Conservation (phyloP, 352 stramenopile genomes). For the Aphanomyces cochlioides region DNA sequence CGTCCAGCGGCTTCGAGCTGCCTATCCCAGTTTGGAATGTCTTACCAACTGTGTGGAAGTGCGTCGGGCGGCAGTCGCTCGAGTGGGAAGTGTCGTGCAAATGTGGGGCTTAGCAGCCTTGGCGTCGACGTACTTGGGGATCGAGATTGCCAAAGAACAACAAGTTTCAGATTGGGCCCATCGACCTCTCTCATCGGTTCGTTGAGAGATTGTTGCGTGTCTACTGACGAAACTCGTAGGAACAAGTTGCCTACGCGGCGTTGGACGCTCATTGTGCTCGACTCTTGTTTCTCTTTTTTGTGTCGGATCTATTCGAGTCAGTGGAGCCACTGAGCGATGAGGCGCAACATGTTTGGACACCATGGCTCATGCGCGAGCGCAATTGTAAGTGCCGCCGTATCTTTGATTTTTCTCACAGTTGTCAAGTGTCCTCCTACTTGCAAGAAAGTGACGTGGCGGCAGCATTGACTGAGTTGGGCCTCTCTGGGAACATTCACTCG, state of each 20-base stretch:
- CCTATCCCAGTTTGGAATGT: slow-evolving; percentile 1
- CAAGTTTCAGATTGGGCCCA: slow-evolving; percentile 25
- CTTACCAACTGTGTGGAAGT: slow-evolving; percentile 25
- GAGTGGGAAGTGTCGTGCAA: not conserved
- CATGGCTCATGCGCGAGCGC: slow-evolving; percentile 16
- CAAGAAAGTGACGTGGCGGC: not conserved
- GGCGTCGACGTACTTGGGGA: not conserved
- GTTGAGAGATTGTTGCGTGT: not conserved
- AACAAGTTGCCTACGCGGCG: slow-evolving; percentile 25
- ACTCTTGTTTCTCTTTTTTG: slow-evolving; percentile 18
- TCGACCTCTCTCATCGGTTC: slow-evolving; percentile 15
- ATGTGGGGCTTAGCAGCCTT: slow-evolving; percentile 17
- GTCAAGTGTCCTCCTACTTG: slow-evolving; percentile 8
- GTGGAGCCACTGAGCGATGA: not conserved
- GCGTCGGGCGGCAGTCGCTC: slow-evolving; percentile 5
- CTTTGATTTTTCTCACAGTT: not conserved
- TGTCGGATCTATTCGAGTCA: not conserved
- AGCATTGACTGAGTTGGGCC: not conserved
- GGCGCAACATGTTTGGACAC: not conserved
- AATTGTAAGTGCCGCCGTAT: not conserved
- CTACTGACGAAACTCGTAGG: not conserved
- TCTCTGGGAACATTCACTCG: not conserved
- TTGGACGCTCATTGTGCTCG: slow-evolving; percentile 11
- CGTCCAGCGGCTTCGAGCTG: slow-evolving; percentile 8
- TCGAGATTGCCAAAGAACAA: slow-evolving; percentile 20